These are phyloP conservation scores for Fusarium heterosporum DNA, from an alignment of 2,329 filamentous ascomycete genomes.

Conservation along the genomic window DNA sequence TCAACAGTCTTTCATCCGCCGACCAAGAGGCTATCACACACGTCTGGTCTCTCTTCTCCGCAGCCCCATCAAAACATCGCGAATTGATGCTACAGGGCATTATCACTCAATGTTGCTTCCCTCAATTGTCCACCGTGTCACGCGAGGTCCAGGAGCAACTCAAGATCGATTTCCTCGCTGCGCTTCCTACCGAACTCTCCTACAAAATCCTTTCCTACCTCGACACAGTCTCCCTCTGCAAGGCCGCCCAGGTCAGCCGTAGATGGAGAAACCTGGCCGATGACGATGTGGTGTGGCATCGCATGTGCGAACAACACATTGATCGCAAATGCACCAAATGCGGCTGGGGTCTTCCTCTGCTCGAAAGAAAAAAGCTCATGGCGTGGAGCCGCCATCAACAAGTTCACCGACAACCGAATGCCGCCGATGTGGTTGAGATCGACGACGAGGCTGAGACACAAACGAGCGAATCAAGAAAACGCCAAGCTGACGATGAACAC, in stretches of 20 bases:
- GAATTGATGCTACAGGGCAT: slow-evolving; percentile 98
- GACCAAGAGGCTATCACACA: slow-evolving; percentile 97
- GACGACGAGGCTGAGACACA: slow-evolving; percentile 41
- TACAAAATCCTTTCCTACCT: slow-evolving; percentile 94
- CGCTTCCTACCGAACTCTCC: slow-evolving; percentile 88
- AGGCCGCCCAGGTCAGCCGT: slow-evolving; percentile 92
- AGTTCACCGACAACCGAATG: slow-evolving; percentile 58
- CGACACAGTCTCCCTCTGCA: slow-evolving; percentile 93
- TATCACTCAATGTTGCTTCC: slow-evolving; percentile 96
- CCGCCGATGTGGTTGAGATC: slow-evolving; percentile 41
- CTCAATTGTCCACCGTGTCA: slow-evolving; percentile 92
- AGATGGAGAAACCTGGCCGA: slow-evolving; percentile 92
- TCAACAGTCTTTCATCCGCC: slow-evolving; percentile 81
- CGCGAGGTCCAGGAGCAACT: slow-evolving; percentile 92
- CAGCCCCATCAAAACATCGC: slow-evolving; percentile 91
- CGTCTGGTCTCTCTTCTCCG: slow-evolving; percentile 98
- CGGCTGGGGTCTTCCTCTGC: slow-evolving; percentile 90
- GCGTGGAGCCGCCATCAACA: slow-evolving; percentile 90
- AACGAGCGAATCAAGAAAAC: slow-evolving; percentile 51
- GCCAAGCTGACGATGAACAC: slow-evolving; percentile 50
- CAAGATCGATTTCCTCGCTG: slow-evolving; percentile 95
- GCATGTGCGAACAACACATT: slow-evolving; percentile 98
- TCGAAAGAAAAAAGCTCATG: slow-evolving; percentile 88
- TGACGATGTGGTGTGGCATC: slow-evolving; percentile 96
- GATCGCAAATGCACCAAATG: slow-evolving; percentile 94